phyloP scores from a whole-genome alignment of 2,329 filamentous ascomycete species.

The Madurella fahalii region DNA sequence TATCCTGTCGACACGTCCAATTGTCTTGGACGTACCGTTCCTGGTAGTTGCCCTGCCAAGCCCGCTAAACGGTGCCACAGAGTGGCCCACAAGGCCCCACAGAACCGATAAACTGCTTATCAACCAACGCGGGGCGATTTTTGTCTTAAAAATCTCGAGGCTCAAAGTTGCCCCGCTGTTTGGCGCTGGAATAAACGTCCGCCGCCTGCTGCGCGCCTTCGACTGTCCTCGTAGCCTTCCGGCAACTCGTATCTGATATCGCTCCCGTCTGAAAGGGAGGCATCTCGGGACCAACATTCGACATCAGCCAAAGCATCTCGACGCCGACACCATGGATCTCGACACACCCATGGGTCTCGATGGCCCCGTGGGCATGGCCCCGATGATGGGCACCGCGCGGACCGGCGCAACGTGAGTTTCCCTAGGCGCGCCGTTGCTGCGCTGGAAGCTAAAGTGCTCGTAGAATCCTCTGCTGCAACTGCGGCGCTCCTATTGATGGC shows the following conservation, averaged over 20 bases:
- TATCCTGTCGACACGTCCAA: no score
- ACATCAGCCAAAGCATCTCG: neutral
- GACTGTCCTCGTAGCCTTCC: neutral
- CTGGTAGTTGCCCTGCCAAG: neutral
- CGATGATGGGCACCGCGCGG: conserved; percentile 24
- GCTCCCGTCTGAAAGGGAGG: neutral
- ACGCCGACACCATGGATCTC: neutral
- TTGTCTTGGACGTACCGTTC: no score
- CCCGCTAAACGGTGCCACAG: neutral
- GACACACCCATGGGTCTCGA: conserved; percentile 31
- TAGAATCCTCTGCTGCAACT: conserved; percentile 97
- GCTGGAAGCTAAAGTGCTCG: conserved; percentile 10
- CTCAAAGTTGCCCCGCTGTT: conserved; percentile 19
- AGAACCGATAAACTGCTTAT: conserved; percentile 26
- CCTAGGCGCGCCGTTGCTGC: no score
- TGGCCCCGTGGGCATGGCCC: conserved; percentile 30
- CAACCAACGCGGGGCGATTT: conserved; percentile 28
- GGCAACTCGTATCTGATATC: neutral
- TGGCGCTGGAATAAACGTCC: neutral
- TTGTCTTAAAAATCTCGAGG: conserved; percentile 21
- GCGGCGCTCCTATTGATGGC: conserved; percentile 91
- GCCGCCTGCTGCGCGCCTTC: no score
- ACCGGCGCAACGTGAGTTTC: conserved; percentile 32
- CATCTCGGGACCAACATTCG: neutral
- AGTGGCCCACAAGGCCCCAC: neutral